Percentiles rank a stretch among this genome's conserved stretches.
Conservation (phyloP, 176 grass and related monocot species). For the Pontederia crassipes region DNA sequence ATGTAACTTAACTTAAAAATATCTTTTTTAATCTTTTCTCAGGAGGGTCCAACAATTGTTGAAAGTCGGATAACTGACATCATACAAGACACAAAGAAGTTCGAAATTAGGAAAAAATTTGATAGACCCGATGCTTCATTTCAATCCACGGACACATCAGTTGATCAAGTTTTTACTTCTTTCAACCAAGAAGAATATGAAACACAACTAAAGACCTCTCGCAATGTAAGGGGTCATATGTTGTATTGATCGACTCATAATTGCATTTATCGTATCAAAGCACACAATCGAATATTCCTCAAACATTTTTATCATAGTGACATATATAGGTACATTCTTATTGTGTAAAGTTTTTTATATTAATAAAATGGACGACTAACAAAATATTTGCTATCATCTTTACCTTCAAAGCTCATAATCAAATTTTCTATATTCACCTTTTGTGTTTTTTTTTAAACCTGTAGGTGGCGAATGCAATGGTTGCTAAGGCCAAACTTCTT, state of each 20-base stretch:
- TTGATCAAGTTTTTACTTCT: slow-evolving; percentile 17
- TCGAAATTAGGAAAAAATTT: slow-evolving; percentile 59
- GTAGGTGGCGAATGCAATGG: slow-evolving; percentile 21
- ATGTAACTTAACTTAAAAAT: no score
- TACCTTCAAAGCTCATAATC: no score
- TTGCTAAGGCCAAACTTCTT: slow-evolving; percentile 19
- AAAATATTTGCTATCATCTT: no score
- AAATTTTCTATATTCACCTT: not conserved
- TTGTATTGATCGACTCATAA: slow-evolving; percentile 19
- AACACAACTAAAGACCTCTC: slow-evolving; percentile 70
- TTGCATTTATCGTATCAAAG: not conserved
- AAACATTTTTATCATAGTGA: not conserved
- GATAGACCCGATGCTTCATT: slow-evolving; percentile 15
- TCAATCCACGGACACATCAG: slow-evolving; percentile 9
- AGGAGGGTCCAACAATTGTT: slow-evolving; percentile 44
- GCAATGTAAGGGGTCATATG: slow-evolving; percentile 85
- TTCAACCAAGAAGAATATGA: slow-evolving; percentile 26
- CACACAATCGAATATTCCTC: no score
- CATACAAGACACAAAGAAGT: slow-evolving; percentile 54
- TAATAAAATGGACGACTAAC: no score
- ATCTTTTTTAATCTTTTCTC: not conserved
- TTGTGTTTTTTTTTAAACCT: slow-evolving; percentile 3
- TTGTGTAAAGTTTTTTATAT: no score
- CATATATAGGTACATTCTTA: no score
- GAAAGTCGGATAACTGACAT: slow-evolving; percentile 31